Base-by-base conservation (phyloP, 768 basidiomycete genomes). In the Leccinum subtestaceum region DNA sequence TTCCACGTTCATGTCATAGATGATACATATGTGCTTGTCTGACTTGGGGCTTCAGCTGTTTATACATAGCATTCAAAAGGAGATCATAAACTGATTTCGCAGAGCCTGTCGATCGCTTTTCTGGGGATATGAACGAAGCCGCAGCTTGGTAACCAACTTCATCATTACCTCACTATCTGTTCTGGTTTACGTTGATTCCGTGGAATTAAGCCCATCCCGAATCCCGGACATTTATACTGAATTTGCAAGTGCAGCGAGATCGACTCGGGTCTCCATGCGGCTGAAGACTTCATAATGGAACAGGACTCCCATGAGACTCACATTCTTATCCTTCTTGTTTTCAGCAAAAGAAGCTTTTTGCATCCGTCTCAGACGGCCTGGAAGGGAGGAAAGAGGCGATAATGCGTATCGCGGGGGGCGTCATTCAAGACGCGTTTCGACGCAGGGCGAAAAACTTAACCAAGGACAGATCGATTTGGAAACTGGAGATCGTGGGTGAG, bases 141-240 rank as follows among this genome's bases (percentile, higher is more conserved):
- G 54, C 47, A 45, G 52, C 47, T 34, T 60, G 40, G 52, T 15
- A 40, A 67, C 65, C 57, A 67, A 63, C 75, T 74, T 63, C 69
- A 72, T 56, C 56, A 62, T 61, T 74, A 72, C 64, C 67, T 70
- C 63, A 73, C 67, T 11, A 59, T 17, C 51, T 63, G n/a, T 63
- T 61, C 43, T 45, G 15, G 57, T 75, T 58, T 58, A 63, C 72
- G 56, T 71, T 45, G 70, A 60, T 70, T 72, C 67, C 68, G 62
- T 68, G 63, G 70, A 67, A 23, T 61, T 65, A 43, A 19, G 65
- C 23, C 47, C 23, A 48, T 45, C 68, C 38, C 19, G 19, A 10
- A 19, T 53, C 27, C 43, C 15, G 40, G 21, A 49, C 55, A 38
- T 51, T n/a, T 34, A 27, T 45, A 43, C 10, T 43, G 43, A 11